Percentiles rank a stretch among this genome's conserved stretches.
Conservation (phyloP, 768 basidiomycete species). For the Gloeopeniophorella convolvens region DNA sequence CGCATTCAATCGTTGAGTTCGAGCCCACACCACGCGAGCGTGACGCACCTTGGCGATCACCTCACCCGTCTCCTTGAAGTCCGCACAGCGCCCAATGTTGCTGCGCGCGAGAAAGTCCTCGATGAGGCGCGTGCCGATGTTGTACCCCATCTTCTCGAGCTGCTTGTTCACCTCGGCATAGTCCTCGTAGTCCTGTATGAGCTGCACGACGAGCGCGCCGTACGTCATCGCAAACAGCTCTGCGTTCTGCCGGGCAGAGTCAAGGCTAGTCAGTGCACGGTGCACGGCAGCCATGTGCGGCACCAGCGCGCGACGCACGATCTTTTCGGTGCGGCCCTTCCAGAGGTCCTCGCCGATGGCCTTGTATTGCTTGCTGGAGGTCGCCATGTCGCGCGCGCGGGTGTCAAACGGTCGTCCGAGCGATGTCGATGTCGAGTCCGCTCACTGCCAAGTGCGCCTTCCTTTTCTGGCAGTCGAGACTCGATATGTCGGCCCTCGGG, state of each 20-base stretch:
- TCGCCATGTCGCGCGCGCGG: slow-evolving; percentile 48
- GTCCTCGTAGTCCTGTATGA: slow-evolving; percentile 99
- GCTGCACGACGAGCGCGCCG: slow-evolving; percentile 94
- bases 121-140: slow-evolving; percentile 92
- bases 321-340: slow-evolving; percentile 93
- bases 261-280: slow-evolving; percentile 15
- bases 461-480: too few species aligned
- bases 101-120: slow-evolving; percentile 97
- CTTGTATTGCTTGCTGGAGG: slow-evolving; percentile 79
- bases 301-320: slow-evolving; percentile 49
- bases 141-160: slow-evolving; percentile 99
- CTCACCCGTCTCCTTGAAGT: slow-evolving; percentile 93
- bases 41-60: slow-evolving; percentile 80
- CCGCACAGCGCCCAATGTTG: slow-evolving; percentile 82
- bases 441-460: too few species aligned
- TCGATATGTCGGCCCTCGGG: too few species aligned
- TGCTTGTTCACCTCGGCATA: slow-evolving; percentile 93
- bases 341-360: slow-evolving; percentile 90
- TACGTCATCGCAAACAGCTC: slow-evolving; percentile 97
- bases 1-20: too few species aligned
- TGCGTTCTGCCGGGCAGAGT: slow-evolving; percentile 61
- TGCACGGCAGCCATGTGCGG: background rate
- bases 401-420: too few species aligned
- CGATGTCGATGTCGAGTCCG: too few species aligned
- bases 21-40: too few species aligned